A percentile compares a stretch with the other conserved stretches of the same genome.
These are phyloP conservation scores for Wickerhamomyces subpelliculosus DNA, from an alignment of 805 yeast species.

Conservation along the genomic window DNA sequence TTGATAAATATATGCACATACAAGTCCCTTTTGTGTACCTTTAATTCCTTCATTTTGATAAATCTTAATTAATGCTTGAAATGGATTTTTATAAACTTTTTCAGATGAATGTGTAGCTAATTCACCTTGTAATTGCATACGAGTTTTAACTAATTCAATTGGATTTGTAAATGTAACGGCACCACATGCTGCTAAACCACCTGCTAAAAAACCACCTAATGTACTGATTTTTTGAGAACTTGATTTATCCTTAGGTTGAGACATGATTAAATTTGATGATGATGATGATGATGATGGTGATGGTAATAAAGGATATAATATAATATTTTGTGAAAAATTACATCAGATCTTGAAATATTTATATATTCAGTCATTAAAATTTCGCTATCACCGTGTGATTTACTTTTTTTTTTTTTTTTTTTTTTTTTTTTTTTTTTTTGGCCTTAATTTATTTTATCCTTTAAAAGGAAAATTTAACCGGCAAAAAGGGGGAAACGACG, in stretches of 20 bases:
- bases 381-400: too few relatives aligned
- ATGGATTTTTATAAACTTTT: constrained; percentile 69
- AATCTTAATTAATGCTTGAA: constrained; percentile 75
- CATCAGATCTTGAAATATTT: too few relatives aligned
- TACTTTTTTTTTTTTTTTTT: too few relatives aligned
- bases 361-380: too few relatives aligned
- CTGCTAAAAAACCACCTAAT: constrained; percentile 79
- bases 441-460: too few relatives aligned
- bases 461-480: too few relatives aligned
- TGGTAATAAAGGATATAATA: too few relatives aligned
- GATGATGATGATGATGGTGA: too few relatives aligned
- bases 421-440: too few relatives aligned
- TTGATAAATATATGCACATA: constrained; percentile 88
- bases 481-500: too few relatives aligned
- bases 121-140: constrained; percentile 97
- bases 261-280: too few relatives aligned
- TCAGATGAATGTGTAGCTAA: constrained; percentile 41
- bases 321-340: too few relatives aligned
- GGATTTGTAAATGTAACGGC: constrained; percentile 98
- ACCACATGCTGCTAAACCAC: constrained; percentile 93
- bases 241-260: constrained; percentile 17
- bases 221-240: constrained; percentile 59
- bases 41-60: constrained; percentile 75
- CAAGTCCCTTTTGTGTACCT: constrained; percentile 85
- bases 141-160: constrained; percentile 85